These are phyloP conservation scores for Blepharisma japonicum DNA, from an alignment of 73 alveolate genomes.

Conservation along the genomic window DNA sequence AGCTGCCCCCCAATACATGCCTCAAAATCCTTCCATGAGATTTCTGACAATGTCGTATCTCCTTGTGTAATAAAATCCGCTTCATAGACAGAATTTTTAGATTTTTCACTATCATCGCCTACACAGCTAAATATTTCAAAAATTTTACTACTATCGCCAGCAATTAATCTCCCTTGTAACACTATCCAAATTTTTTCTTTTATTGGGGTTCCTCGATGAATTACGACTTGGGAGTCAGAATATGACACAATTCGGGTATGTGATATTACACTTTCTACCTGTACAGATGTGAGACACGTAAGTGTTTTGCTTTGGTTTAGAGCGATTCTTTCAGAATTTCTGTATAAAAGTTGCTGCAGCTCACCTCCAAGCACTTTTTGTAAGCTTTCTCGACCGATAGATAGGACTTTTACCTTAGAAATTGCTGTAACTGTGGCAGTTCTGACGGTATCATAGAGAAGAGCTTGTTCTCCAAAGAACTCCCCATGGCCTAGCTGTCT, in stretches of 20 bases:
- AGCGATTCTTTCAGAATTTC: background rate
- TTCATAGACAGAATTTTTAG: background rate
- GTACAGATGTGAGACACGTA: background rate
- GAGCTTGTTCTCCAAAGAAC: constrained; percentile 48
- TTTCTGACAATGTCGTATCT: background rate
- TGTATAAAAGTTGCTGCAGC: background rate
- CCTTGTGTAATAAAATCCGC: background rate
- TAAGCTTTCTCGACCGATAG: background rate
- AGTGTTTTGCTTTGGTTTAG: background rate
- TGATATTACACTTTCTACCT: background rate
- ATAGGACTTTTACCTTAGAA: background rate
- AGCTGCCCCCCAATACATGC: background rate
- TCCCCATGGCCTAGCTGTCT: constrained; percentile 51
- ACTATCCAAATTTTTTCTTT: background rate
- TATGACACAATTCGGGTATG: background rate
- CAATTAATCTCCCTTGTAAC: background rate
- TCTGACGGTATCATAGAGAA: constrained; percentile 39
- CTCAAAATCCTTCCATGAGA: background rate
- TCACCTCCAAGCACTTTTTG: background rate
- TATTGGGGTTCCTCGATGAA: background rate
- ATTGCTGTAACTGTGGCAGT: constrained; percentile 55
- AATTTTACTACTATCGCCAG: background rate
- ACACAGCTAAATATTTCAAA: background rate
- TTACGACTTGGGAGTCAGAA: background rate
- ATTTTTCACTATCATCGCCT: background rate